Percentiles rank a stretch among this genome's conserved stretches.
Conservation (phyloP, 371 early-diverging fungal species). For the Cokeromyces recurvatus region DNA sequence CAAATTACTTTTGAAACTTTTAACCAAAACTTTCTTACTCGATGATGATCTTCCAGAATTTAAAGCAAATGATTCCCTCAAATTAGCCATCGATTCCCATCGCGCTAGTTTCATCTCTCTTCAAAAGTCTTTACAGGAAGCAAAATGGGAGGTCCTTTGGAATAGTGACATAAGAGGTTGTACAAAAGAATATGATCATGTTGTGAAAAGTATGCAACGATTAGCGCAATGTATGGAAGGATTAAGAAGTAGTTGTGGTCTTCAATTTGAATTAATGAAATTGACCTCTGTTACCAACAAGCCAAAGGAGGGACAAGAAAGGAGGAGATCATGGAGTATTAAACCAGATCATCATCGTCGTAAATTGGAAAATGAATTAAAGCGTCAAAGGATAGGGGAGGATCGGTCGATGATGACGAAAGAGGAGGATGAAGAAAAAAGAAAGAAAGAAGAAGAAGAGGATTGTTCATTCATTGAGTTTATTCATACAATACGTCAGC, state of each 20-base stretch:
- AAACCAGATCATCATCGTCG: constrained; percentile 33
- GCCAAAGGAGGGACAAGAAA: neutral
- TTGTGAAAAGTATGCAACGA: constrained; percentile 50
- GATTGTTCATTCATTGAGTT: constrained; percentile 45
- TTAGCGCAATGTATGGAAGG: constrained; percentile 64
- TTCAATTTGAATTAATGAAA: constrained; percentile 54
- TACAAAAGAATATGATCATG: constrained; percentile 32
- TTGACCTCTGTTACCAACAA: too few species aligned
- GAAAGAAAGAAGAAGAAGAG: constrained; percentile 2
- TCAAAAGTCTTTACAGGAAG: constrained; percentile 54
- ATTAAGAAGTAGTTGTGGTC: constrained; percentile 57
- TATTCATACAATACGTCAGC: constrained; percentile 52
- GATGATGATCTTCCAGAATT: constrained; percentile 55
- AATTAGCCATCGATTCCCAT: constrained; percentile 57
- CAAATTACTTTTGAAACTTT: constrained; percentile 46
- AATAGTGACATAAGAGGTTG: constrained; percentile 43
- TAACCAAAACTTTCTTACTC: constrained; percentile 65
- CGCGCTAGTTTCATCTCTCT: constrained; percentile 60
- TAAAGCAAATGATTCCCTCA: constrained; percentile 42
- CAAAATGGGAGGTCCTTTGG: constrained; percentile 57
- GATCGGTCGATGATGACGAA: neutral
- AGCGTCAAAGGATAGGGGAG: constrained; percentile 18
- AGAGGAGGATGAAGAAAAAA: neutral
- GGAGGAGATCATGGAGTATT: constrained; percentile 25
- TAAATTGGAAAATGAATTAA: constrained; percentile 32